phyloP scores from a whole-genome alignment of 768 basidiomycete species.

The Psilocybe cubensis region DNA sequence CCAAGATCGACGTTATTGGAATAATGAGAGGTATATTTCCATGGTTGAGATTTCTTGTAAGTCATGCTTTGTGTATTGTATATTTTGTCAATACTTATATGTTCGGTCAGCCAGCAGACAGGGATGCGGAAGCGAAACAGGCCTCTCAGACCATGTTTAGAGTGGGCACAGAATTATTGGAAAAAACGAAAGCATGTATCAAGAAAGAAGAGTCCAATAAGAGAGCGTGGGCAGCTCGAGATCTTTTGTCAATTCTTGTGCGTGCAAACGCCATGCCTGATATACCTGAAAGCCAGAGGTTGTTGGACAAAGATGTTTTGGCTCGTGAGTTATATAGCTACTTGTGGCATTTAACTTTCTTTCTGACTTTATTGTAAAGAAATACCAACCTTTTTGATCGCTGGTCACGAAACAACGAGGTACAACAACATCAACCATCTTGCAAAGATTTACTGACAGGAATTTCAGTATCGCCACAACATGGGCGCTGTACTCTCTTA shows the following conservation, averaged over 20 bases:
- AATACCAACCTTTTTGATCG: constrained; percentile 57
- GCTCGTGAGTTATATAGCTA: constrained; percentile 36
- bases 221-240: constrained; percentile 37
- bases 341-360: background rate
- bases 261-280: constrained; percentile 63
- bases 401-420: constrained; percentile 60
- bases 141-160: constrained; percentile 42
- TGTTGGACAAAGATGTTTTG: constrained; percentile 64
- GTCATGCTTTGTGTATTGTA: background rate
- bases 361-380: constrained; percentile 32
- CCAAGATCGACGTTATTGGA: constrained; percentile 32
- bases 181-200: constrained; percentile 47
- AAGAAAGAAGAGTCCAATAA: constrained; percentile 22
- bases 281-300: constrained; percentile 48
- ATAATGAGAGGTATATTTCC: constrained; percentile 38
- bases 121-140: constrained; percentile 25
- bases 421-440: constrained; percentile 8
- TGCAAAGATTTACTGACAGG: background rate
- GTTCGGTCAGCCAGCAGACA: constrained; percentile 26
- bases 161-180: constrained; percentile 50
- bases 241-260: constrained; percentile 59
- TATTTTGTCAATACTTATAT: background rate
- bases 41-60: constrained; percentile 37
- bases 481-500: constrained; percentile 65
- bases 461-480: constrained; percentile 37